Evolutionary conservation across 2,329 filamentous ascomycete species (phyloP).

Genomic region (Verticillium nubilum): DNA sequence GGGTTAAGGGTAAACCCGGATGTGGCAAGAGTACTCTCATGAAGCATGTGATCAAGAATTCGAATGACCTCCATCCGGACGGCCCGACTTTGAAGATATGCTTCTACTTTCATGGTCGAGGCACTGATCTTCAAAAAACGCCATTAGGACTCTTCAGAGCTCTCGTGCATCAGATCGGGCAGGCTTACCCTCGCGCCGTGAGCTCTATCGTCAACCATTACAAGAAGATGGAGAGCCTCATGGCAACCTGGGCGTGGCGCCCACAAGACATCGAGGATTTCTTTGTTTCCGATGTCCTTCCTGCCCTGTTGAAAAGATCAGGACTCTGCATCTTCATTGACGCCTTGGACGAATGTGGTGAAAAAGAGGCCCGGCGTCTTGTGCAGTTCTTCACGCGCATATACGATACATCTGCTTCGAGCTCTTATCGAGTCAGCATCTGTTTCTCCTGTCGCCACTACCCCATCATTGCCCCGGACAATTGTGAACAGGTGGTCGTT

Average conservation of each 20-base stretch:
- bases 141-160: slow-evolving; percentile 27
- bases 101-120: slow-evolving; percentile 31
- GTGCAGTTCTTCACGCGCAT: slow-evolving; percentile 12
- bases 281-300: slow-evolving; percentile 8
- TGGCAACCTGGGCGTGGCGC: slow-evolving; percentile 19
- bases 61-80: neutral
- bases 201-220: neutral
- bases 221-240: neutral
- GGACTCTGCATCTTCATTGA: slow-evolving; percentile 25
- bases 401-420: slow-evolving; percentile 14
- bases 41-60: slow-evolving; percentile 11
- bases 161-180: slow-evolving; percentile 22
- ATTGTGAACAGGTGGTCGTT: slow-evolving; percentile 17
- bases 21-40: slow-evolving; percentile 34
- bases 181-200: neutral
- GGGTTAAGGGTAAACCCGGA: slow-evolving; percentile 34
- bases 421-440: slow-evolving; percentile 18
- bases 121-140: slow-evolving; percentile 22
- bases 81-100: slow-evolving; percentile 15
- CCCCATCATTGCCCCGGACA: slow-evolving; percentile 17
- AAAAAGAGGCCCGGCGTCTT: slow-evolving; percentile 15
- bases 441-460: slow-evolving; percentile 27
- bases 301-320: slow-evolving; percentile 11
- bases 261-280: neutral
- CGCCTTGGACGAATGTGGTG: slow-evolving; percentile 27